Conservation (phyloP, 768 basidiomycete genomes). For the Suillus alpinus region DNA sequence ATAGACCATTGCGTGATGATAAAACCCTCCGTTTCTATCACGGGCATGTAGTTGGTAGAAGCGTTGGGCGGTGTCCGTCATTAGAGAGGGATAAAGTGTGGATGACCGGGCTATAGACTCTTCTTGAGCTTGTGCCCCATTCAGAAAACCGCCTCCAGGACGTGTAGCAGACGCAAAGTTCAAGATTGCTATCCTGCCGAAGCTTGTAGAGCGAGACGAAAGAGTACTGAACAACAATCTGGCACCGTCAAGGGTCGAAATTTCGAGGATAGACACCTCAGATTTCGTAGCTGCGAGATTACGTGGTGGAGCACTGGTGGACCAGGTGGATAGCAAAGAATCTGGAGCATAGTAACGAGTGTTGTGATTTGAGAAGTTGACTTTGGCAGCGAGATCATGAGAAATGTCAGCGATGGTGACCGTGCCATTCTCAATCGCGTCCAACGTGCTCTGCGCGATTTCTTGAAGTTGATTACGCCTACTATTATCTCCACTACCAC, state of each 20-base stretch:
- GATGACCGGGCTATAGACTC: constrained; percentile 79
- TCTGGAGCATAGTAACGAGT: constrained; percentile 56
- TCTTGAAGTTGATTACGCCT: constrained; percentile 23
- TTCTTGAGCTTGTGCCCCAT: constrained; percentile 75
- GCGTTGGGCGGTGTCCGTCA: constrained; percentile 47
- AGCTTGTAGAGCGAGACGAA: constrained; percentile 11
- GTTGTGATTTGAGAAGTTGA: constrained; percentile 34
- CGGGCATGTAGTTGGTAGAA: constrained; percentile 63
- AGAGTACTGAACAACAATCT: constrained; percentile 33
- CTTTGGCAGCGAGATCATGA: constrained; percentile 34
- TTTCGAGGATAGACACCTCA: constrained; percentile 52
- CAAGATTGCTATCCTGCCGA: constrained; percentile 54
- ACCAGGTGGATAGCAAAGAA: constrained; percentile 48
- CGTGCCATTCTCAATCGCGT: constrained; percentile 45
- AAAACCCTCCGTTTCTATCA: constrained; percentile 52
- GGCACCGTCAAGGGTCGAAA: constrained; percentile 63
- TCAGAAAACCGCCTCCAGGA: constrained; percentile 74
- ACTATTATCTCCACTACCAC: constrained; percentile 4
- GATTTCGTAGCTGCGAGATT: neutral
- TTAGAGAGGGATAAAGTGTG: constrained; percentile 63
- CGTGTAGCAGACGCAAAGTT: constrained; percentile 77
- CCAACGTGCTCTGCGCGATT: constrained; percentile 52
- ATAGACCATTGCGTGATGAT: constrained; percentile 78
- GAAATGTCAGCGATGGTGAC: constrained; percentile 28
- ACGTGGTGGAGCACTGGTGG: constrained; percentile 12